Evolutionary conservation across 257 asterid genomes (phyloP).

Genomic region (Solanum okadae): DNA sequence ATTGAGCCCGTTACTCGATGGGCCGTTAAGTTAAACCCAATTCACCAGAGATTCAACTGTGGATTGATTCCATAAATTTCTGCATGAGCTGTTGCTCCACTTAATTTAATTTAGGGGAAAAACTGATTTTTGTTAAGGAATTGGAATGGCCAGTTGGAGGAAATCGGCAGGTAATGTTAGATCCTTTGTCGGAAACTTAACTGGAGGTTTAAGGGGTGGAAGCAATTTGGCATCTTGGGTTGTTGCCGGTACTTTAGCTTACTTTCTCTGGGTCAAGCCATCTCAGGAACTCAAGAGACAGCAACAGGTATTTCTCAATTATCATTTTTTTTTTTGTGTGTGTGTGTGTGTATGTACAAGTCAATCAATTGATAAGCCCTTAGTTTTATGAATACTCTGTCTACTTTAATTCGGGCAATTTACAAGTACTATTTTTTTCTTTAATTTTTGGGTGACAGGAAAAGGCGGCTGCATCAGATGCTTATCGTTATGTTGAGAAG

Average conservation of each 20-base stretch:
- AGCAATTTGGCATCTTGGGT: slow-evolving; percentile 84
- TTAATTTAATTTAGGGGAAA: not conserved
- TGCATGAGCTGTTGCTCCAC: not conserved
- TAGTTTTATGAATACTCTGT: not conserved
- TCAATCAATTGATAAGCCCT: not conserved
- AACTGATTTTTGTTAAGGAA: not conserved
- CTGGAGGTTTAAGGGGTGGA: slow-evolving; percentile 88
- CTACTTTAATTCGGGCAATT: not conserved
- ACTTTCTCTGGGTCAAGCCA: slow-evolving; percentile 84
- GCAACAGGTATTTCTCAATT: slow-evolving; percentile 41
- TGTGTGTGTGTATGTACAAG: too few relatives aligned
- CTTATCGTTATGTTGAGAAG: slow-evolving; percentile 65
- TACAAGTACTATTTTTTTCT: not conserved
- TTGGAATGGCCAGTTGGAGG: slow-evolving; percentile 51
- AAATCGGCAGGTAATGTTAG: slow-evolving; percentile 54
- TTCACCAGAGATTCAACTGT: not conserved
- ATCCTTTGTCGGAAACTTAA: slow-evolving; percentile 63
- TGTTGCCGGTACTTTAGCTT: slow-evolving; percentile 97
- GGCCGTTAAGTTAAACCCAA: not conserved
- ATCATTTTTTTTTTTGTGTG: not conserved
- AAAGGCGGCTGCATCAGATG: slow-evolving; percentile 62
- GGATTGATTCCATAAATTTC: not conserved
- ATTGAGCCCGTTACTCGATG: not conserved
- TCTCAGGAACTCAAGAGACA: slow-evolving; percentile 75
- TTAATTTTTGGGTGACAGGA: slow-evolving; percentile 27